Percentiles rank a stretch among this genome's conserved stretches.
These are phyloP conservation scores for Lentinula sp. DNA, from an alignment of 768 basidiomycete genomes.

Conservation along the genomic window DNA sequence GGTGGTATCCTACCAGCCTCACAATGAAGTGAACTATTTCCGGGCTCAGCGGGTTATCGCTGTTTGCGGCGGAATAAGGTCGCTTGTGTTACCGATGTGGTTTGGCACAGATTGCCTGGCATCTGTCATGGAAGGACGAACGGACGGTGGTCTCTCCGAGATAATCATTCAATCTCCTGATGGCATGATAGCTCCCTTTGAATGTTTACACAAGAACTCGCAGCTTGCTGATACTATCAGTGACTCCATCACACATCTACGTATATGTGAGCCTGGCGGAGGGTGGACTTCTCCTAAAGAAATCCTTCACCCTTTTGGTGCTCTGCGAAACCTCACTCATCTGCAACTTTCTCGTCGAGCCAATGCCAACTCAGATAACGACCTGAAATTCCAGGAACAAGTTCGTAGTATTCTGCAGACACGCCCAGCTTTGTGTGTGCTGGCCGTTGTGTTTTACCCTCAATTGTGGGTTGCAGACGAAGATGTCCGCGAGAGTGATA, in stretches of 20 bases:
- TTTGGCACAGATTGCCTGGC: constrained; percentile 14
- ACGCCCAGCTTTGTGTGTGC: constrained; percentile 22
- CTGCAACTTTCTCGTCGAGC: constrained; percentile 32
- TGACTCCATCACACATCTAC: constrained; percentile 26
- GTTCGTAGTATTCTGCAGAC: constrained; percentile 21
- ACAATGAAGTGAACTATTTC: constrained; percentile 11
- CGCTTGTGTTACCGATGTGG: constrained; percentile 22
- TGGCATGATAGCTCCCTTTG: constrained; percentile 5
- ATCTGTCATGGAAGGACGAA: constrained; percentile 5
- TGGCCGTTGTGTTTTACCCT: constrained; percentile 19
- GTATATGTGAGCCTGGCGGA: constrained; percentile 31
- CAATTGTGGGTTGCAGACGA: constrained; percentile 7
- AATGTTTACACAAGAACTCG: background rate
- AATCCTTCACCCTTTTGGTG: constrained; percentile 25
- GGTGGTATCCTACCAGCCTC: constrained; percentile 22
- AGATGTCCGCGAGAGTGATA: constrained; percentile 5
- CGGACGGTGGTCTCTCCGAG: constrained; percentile 15
- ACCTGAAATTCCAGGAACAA: constrained; percentile 27
- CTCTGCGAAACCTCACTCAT: constrained; percentile 30
- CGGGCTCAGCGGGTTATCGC: constrained; percentile 21
- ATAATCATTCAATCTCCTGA: constrained; percentile 24
- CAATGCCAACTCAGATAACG: constrained; percentile 36
- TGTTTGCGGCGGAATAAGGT: constrained; percentile 26
- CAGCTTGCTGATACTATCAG: constrained; percentile 8
- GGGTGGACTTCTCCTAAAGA: constrained; percentile 26